Percentiles rank a stretch among this genome's conserved stretches.
These are phyloP conservation scores for Sporothrix variecibatus DNA, from an alignment of 2,329 filamentous ascomycete genomes.

Conservation along the genomic window DNA sequence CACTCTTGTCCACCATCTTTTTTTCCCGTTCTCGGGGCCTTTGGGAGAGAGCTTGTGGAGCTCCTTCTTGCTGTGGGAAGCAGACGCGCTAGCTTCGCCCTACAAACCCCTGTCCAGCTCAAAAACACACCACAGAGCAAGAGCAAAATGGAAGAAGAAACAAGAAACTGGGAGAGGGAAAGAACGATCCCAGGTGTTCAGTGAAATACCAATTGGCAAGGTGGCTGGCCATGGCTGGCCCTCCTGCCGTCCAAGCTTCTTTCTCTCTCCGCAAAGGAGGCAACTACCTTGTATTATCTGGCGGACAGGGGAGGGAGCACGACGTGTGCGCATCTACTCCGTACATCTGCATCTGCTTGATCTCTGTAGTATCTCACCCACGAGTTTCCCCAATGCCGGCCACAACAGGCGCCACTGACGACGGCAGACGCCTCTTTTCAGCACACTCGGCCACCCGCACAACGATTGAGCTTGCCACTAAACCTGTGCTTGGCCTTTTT, in stretches of 20 bases:
- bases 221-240: neutral
- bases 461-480: neutral
- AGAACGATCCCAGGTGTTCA: neutral
- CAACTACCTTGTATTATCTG: neutral
- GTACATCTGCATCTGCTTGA: neutral
- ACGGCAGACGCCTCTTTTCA: conserved; percentile 2
- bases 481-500: neutral
- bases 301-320: neutral
- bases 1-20: conserved; percentile 3
- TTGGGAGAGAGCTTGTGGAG: neutral
- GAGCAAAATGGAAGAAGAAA: neutral
- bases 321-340: neutral
- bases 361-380: neutral
- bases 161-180: neutral
- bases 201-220: neutral
- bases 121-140: neutral
- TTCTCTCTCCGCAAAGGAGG: neutral
- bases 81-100: neutral
- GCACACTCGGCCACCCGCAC: neutral
- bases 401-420: conserved; percentile 4
- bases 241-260: conserved; percentile 2
- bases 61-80: neutral
- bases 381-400: neutral
- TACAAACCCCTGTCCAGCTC: conserved; percentile 10
- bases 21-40: neutral